These are phyloP conservation scores for Boletus barrowsii DNA, from an alignment of 768 basidiomycete species.

Conservation along the genomic window DNA sequence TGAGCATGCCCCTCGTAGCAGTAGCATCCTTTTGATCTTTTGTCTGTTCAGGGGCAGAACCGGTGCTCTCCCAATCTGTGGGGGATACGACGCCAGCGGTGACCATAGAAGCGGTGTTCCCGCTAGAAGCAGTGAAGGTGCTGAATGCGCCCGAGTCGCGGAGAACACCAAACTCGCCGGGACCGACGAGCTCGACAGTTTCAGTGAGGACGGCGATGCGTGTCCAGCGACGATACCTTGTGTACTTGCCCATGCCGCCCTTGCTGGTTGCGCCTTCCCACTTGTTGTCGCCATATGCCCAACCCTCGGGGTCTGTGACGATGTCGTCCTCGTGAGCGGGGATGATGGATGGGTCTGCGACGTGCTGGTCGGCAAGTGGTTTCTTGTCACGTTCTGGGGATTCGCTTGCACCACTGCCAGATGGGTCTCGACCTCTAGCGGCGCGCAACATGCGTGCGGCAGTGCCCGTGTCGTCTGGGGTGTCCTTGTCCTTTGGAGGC, in stretches of 20 bases:
- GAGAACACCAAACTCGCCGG: slow-evolving; percentile 30
- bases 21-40: slow-evolving; percentile 19
- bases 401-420: slow-evolving; percentile 13
- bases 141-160: slow-evolving; percentile 26
- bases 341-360: slow-evolving; percentile 29
- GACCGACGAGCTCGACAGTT: slow-evolving; percentile 54
- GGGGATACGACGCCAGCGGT: slow-evolving; percentile 25
- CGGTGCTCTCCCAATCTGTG: slow-evolving; percentile 30
- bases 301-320: slow-evolving; percentile 81
- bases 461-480: slow-evolving; percentile 42
- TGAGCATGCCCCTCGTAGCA: slow-evolving; percentile 19
- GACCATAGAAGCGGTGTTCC: slow-evolving; percentile 23
- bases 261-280: slow-evolving; percentile 78
- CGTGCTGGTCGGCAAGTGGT: slow-evolving; percentile 20
- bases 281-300: slow-evolving; percentile 94
- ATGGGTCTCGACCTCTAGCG: slow-evolving; percentile 44
- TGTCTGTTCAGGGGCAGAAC: slow-evolving; percentile 21
- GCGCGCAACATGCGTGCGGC: slow-evolving; percentile 51
- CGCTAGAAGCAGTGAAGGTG: slow-evolving; percentile 12
- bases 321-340: slow-evolving; percentile 46
- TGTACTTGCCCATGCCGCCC: slow-evolving; percentile 91
- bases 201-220: slow-evolving; percentile 78
- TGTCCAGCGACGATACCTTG: slow-evolving; percentile 82
- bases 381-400: slow-evolving; percentile 24
- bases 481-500: slow-evolving; percentile 44